Base-by-base conservation (phyloP, 495 filamentous ascomycete genomes). In the Penicillium tannophilum region DNA sequence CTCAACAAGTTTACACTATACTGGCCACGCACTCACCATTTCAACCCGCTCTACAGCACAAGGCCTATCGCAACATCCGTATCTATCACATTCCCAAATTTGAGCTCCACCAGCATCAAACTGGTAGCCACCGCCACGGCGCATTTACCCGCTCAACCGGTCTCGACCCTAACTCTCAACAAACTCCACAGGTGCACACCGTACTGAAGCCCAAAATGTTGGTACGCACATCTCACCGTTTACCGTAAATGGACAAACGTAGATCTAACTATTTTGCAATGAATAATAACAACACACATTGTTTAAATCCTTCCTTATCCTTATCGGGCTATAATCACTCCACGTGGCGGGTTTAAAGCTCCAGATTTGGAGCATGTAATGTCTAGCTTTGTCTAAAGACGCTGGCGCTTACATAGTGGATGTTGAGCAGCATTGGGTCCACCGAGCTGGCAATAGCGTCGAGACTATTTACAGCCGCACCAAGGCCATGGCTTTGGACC, bases 361-460 rank as follows among this genome's bases (percentile, higher is more conserved):
- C 39, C 4, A 41, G 0, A 46, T 24, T 5, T 23, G 19, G 43
- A 46, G 43, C 17, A 43, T 44, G 42, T 9, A 44, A 44, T 16
- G 42, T 44, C 20, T 48, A 48, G 20, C 10, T 48, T 16, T 24
- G 23, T 28, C 6, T 23, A 33, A 50, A 53, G 28, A 36, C 33
- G 9, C 31, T 55, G 35, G 51, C 24, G 57, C 46, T 50, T 42
- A 44, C 46, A 17, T 30, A 46, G 51, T 43, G 51, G 57, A 50
- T 55, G 33, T 31, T 23, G 24, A 60, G 12, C 4, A 50, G 31
- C 31, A 36, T 12, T 6, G 44, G 46, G 23, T 44, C 57, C 57
- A 60, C 57, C 35, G 14, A 14, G 42, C 7, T 60, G 19, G 44
- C 58, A 55, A 60, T 60, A 60, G 58, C 36, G 52, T 42, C 28